Evolutionary conservation across 2,329 filamentous ascomycete species (phyloP).

Genomic region (Venturia pyrina): DNA sequence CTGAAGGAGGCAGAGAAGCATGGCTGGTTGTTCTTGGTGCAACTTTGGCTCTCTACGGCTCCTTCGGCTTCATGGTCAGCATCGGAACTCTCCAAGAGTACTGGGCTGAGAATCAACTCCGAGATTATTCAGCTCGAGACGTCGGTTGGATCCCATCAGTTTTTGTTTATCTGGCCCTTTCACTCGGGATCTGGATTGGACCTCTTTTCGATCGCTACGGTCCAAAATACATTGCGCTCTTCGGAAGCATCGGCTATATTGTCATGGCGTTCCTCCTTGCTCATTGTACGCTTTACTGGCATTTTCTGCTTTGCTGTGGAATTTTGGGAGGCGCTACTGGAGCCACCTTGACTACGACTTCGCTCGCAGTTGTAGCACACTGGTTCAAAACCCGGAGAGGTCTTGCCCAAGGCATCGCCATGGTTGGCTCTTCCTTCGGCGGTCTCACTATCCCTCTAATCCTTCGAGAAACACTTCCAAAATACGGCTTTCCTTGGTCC

Average conservation of each 20-base stretch:
- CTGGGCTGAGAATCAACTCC: constrained; percentile 12
- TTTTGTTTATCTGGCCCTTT: constrained; percentile 21
- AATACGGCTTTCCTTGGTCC: constrained; percentile 28
- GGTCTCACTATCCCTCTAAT: constrained; percentile 28
- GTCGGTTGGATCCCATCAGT: constrained; percentile 23
- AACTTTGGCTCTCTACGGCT: constrained; percentile 22
- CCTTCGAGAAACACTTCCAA: constrained; percentile 19
- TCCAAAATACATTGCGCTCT: constrained; percentile 13
- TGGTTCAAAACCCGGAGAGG: constrained; percentile 30
- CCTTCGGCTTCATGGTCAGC: constrained; percentile 18
- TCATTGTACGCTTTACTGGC: constrained; percentile 26
- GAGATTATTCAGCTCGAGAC: background rate
- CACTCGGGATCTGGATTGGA: constrained; percentile 22
- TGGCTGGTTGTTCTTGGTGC: constrained; percentile 32
- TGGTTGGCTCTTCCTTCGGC: constrained; percentile 26
- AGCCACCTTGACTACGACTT: constrained; percentile 29
- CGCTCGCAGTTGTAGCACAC: constrained; percentile 27
- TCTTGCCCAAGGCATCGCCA: constrained; percentile 29
- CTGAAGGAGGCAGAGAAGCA: constrained; percentile 29
- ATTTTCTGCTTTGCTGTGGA: constrained; percentile 31
- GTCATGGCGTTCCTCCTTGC: constrained; percentile 8
- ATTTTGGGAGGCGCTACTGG: constrained; percentile 30
- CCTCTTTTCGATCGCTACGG: constrained; percentile 24
- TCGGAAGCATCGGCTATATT: background rate
- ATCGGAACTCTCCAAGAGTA: constrained; percentile 13